Evolutionary conservation across 2,329 filamentous ascomycete species (phyloP).

Genomic region (Lasiodiplodia theobromae): DNA sequence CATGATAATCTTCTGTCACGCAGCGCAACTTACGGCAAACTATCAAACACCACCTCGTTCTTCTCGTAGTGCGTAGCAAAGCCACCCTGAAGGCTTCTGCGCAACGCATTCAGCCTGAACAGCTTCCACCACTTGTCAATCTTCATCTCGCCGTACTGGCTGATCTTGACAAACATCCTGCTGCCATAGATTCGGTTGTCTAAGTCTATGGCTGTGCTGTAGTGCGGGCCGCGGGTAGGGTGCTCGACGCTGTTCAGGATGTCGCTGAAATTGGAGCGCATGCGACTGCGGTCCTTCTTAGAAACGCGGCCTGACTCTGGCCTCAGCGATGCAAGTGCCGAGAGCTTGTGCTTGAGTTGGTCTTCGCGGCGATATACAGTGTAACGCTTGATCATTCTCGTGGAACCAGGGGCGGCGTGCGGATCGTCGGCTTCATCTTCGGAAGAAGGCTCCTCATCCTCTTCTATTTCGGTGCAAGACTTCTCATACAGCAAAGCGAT

Average conservation of each 20-base stretch:
- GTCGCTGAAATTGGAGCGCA: constrained; percentile 72
- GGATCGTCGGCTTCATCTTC: constrained; percentile 55
- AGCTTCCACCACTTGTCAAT: constrained; percentile 80
- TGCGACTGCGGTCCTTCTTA: constrained; percentile 70
- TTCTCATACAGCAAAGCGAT: constrained; percentile 86
- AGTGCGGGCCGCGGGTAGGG: constrained; percentile 70
- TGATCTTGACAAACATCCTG: constrained; percentile 67
- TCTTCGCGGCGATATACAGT: constrained; percentile 70
- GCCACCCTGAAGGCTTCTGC: constrained; percentile 62
- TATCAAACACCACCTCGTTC: constrained; percentile 38
- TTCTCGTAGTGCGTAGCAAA: constrained; percentile 47
- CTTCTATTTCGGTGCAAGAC: constrained; percentile 64
- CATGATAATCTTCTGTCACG: not conserved
- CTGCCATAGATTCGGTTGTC: constrained; percentile 68
- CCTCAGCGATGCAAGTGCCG: constrained; percentile 64
- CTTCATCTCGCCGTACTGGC: constrained; percentile 64
- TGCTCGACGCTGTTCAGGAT: constrained; percentile 72
- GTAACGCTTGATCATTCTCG: constrained; percentile 67
- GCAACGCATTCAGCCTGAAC: constrained; percentile 66
- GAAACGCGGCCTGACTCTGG: constrained; percentile 62
- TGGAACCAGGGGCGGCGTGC: constrained; percentile 32
- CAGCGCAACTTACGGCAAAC: constrained; percentile 17
- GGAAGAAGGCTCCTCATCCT: constrained; percentile 59
- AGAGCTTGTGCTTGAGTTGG: constrained; percentile 66
- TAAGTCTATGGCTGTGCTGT: constrained; percentile 69